Conservation (phyloP, 179 eudicot genomes). For the Vitellaria paradoxa region DNA sequence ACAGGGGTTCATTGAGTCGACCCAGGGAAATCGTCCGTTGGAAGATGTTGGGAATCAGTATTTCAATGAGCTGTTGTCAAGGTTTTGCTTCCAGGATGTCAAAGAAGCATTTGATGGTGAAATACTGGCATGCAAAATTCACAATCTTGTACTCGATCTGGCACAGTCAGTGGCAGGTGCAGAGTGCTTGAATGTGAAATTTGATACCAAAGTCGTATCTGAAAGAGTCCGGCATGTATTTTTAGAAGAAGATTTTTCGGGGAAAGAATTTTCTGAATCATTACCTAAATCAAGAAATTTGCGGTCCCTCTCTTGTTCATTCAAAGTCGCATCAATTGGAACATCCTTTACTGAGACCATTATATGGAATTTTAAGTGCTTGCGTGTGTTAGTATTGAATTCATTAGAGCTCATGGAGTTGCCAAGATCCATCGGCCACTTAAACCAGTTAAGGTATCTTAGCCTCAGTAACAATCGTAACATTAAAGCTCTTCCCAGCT, state of each 20-base stretch:
- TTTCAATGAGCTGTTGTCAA: constrained; percentile 34
- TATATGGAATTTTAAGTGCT: constrained; percentile 17
- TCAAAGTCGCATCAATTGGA: constrained; percentile 17
- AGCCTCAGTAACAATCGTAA: constrained; percentile 22
- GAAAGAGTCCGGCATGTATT: constrained; percentile 27
- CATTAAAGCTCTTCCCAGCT: constrained; percentile 37
- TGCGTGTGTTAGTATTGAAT: constrained; percentile 31
- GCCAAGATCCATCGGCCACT: constrained; percentile 40
- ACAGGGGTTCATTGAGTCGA: constrained; percentile 24
- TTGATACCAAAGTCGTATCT: constrained; percentile 15
- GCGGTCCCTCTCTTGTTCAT: constrained; percentile 27
- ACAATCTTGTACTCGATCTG: constrained; percentile 42
- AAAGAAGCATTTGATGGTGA: constrained; percentile 21
- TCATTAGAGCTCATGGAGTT: constrained; percentile 32
- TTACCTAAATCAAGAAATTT: constrained; percentile 27
- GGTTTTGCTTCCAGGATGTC: constrained; percentile 38
- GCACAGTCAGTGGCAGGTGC: constrained; percentile 36
- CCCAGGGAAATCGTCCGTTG: constrained; percentile 7
- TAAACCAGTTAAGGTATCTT: constrained; percentile 44
- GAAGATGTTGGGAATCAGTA: constrained; percentile 30
- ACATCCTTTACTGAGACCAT: constrained; percentile 26
- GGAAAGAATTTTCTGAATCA: constrained; percentile 17
- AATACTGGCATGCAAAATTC: constrained; percentile 33
- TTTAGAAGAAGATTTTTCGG: constrained; percentile 21
- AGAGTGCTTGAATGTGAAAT: constrained; percentile 23